phyloP scores from a whole-genome alignment of 805 yeast genomes.

The Zygosaccharomyces bailii region DNA sequence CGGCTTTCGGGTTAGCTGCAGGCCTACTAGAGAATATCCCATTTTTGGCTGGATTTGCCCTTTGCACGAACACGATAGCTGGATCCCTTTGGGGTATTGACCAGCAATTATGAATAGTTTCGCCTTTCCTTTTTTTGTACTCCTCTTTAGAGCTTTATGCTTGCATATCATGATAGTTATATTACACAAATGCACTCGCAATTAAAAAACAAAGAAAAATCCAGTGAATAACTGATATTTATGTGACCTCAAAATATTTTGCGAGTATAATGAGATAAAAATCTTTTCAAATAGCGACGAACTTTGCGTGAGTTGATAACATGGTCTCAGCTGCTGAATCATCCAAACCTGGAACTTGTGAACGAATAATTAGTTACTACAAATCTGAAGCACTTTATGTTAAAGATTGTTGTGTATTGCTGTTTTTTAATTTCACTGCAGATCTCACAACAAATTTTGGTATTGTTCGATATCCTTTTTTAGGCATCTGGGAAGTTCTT shows the following conservation, averaged over 20 bases:
- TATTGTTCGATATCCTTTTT: conserved; percentile 9
- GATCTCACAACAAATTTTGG: conserved; percentile 6
- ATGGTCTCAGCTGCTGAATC: neutral
- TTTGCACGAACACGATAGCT: conserved; percentile 28
- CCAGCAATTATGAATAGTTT: conserved; percentile 1
- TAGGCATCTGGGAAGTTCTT: conserved; percentile 9
- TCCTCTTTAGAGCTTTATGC: conserved; percentile 1
- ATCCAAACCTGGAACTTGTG: neutral
- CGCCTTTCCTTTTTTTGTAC: neutral
- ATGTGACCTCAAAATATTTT: neutral
- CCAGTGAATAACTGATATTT: neutral
- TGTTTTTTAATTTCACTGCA: conserved; percentile 2
- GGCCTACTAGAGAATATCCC: conserved; percentile 31
- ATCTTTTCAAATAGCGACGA: too few relatives aligned
- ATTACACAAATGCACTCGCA: neutral
- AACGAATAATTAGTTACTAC: neutral
- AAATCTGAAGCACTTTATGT: neutral
- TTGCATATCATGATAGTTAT: conserved; percentile 1
- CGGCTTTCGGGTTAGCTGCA: conserved; percentile 33
- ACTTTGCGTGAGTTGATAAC: too few relatives aligned
- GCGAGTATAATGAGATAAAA: too few relatives aligned
- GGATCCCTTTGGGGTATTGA: conserved; percentile 28
- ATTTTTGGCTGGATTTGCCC: conserved; percentile 26
- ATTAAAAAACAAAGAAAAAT: too few relatives aligned
- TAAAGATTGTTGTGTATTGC: conserved; percentile 1